Evolutionary conservation across 176 grass and related monocot species (phyloP), one percentile per base, ranked within the genome.

Genomic region (Paspalum notatum): DNA sequence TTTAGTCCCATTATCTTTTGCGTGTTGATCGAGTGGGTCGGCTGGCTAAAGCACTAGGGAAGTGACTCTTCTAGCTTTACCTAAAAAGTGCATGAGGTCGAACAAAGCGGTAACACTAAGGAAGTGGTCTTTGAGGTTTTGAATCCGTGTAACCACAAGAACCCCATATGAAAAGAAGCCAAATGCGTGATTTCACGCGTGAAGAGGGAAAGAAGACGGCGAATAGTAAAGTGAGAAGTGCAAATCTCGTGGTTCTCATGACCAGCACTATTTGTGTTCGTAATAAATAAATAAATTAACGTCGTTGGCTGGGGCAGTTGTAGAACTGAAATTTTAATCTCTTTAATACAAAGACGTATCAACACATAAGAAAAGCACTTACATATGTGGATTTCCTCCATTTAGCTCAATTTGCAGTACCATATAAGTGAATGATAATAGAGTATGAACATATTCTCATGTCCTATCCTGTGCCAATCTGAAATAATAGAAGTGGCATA

Each of bases 51-150:
- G 68, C 32, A 3, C 48, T 51, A 71, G 58, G 21, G 75, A 79
- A 74, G 52, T 51, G 59, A 67, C 55, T n/a, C 37, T 74, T n/a
- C n/a, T 78, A 39, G 12, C 81, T 84, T 79, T 68, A 73, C 80
- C 75, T 79, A 67, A 79, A 87, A 74, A 37, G 58, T 45, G 44
- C 43, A 52, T 51, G 41, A 52, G 59, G 80, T 74, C 75, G 21
- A 51, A 65, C 16, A 88, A 84, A 74, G 75, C 61, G 21, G 49
- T 24, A 74, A 66, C 68, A 67, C 59, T n/a, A 52, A 12, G 10
- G 66, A 41, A 88, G 41, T 1, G 16, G 15, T 44, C 54, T 54
- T 38, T 62, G 80, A 71, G 9, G 57, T 9, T 65, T 66, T 72
- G 76, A 84, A 64, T 9, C 18, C 53, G 43, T 80, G 48, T 77